Evolutionary conservation across 2,329 filamentous ascomycete genomes (phyloP).

Genomic region (Penicillium hordei): DNA sequence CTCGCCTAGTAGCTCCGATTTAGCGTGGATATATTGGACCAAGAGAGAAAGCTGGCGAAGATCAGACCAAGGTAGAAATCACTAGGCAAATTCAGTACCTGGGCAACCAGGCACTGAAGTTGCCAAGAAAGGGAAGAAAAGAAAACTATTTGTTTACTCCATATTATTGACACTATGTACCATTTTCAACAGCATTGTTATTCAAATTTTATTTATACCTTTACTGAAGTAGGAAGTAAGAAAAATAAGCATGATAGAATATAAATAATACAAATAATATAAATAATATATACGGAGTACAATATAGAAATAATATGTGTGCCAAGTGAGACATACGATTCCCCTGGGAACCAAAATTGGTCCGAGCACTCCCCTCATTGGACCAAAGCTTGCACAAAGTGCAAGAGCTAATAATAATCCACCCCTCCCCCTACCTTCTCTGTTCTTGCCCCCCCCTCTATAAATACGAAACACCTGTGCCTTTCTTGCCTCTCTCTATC

Average conservation of each 20-base stretch:
- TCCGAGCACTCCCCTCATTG: constrained; percentile 8
- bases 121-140: neutral
- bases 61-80: neutral
- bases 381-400: constrained; percentile 6
- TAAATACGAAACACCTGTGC: constrained; percentile 23
- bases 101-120: neutral
- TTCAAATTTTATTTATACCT: neutral
- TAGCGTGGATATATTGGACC: neutral
- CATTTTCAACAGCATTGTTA: neutral
- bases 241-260: neutral
- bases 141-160: neutral
- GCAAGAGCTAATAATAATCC: constrained; percentile 19
- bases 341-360: constrained; percentile 10
- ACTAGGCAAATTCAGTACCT: neutral
- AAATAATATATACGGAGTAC: no score
- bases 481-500: constrained; percentile 2
- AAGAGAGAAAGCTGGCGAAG: neutral
- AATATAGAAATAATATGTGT: neutral
- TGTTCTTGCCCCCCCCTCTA: constrained; percentile 16
- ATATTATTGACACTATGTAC: neutral
- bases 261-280: no score
- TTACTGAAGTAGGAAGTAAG: neutral
- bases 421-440: constrained; percentile 19
- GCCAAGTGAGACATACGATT: constrained; percentile 21
- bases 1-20: neutral